Evolutionary conservation across 2,329 filamentous ascomycete genomes (phyloP), one percentile per base, ranked within the genome.

Genomic region (Apiospora sp.): DNA sequence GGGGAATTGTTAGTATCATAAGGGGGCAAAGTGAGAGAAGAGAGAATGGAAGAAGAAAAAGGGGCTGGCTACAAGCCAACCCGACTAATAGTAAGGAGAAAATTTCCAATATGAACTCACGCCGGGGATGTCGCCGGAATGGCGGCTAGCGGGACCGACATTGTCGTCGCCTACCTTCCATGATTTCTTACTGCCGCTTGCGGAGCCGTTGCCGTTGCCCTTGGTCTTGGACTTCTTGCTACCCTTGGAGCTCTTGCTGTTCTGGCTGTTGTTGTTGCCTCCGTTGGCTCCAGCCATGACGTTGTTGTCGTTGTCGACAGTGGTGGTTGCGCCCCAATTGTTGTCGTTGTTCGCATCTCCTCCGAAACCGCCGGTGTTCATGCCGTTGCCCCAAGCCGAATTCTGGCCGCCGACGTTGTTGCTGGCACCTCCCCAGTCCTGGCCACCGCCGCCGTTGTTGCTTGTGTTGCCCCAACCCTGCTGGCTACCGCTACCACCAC

Each of bases 281-380:
- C 64, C 72, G 72, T 72, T 75, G 37, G 46, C 64, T 49, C 61
- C 48, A 41, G 68, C 71, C 27, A 7, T 34, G 48, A 44, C 70
- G 8, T 71, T 72, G 16, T 71, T 76, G 43, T 61, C 72, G 27
- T 72, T 64, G 13, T 22, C 10, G 7, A 10, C 58, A 64, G 34
- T 30, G 30, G 0, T n/a, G 30, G 0, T n/a, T 10, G 58, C 1
- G 4, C 67, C 67, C 37, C 61, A 70, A n/a, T 6, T 19, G 22
- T 1, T 67, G 67, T 73, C 68, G 22, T 19, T 41, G 48, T 67
- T 67, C 24, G 64, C 54, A 30, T 71, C 64, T 19, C 22, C 49
- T 16, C 37, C 37, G 19, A 27, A 10, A 22, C 1, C 58, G 8
- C 30, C 19, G 7, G 19, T 46, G 43, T n/a, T 13, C 14, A 10